Base-by-base conservation (phyloP, 2,329 filamentous ascomycete species). In the Phoma herbarum region DNA sequence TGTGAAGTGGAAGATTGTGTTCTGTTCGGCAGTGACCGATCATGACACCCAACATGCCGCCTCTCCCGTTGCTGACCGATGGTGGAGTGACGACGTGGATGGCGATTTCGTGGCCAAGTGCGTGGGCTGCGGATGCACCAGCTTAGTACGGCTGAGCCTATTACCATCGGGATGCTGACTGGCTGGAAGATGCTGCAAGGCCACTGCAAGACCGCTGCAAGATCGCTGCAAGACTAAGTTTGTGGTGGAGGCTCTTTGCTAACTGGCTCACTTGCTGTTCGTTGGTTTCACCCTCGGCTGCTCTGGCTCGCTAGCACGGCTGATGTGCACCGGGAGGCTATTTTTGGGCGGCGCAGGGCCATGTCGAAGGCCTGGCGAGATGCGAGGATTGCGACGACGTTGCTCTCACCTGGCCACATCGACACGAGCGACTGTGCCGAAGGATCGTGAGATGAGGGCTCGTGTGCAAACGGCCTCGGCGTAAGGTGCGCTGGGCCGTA, bases 311-410 rank as follows among this genome's bases (percentile, higher is more conserved):
- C 37, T 43, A 29, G 42, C 54, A 47, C 48, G 54, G 55, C 25
- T 52, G 55, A 57, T 57, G 55, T 52, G 55, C 55, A 50, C 53
- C 46, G 28, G 55, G 55, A 31, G 43, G 35, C 55, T 57, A 57
- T 52, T 48, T 57, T 57, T 43, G 44, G 52, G 31, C 11, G 10
- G n/a, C 33, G 51, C 43, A 47, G 43, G 43, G 43, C 35, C 43
- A 11, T 41, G 23, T 41, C 5, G 26, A 31, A 53, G 50, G 22
- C 50, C 23, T 53, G 50, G 29, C 51, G 51, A 55, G 35, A 55
- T 42, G 51, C 51, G 23, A 39, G 31, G 7, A 23, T n/a, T n/a
- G 29, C 33, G 41, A 52, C 43, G 35, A 43, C 20, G 33, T 8
- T 4, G 22, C n/a, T 8, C 3, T 8, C 18, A 39, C 18, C 37